Percentiles rank a stretch among this genome's conserved stretches.
phyloP scores from a whole-genome alignment of 2,329 filamentous ascomycete species.

The Lizonia empirigonia region DNA sequence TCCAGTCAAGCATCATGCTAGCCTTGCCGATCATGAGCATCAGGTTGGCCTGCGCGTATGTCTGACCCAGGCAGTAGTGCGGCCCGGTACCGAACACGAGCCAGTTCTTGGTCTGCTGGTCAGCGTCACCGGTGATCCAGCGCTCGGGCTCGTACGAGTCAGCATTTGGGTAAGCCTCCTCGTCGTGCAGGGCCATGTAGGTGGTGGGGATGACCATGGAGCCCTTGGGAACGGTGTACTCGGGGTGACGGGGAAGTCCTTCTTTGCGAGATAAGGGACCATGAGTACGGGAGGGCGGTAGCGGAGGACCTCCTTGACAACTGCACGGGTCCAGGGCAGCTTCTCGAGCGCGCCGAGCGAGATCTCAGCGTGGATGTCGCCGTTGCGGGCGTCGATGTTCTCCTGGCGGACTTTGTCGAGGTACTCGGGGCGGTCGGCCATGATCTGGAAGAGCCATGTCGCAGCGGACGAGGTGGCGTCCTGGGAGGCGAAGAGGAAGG shows the following conservation, averaged over 20 bases:
- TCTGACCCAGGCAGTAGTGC: constrained; percentile 95
- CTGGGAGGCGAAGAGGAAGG: constrained; percentile 95
- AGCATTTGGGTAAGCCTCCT: constrained; percentile 87
- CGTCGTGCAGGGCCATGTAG: constrained; percentile 88
- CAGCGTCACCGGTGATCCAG: constrained; percentile 82
- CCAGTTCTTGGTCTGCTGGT: constrained; percentile 93
- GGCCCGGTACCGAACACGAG: constrained; percentile 94
- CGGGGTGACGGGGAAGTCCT: constrained; percentile 86
- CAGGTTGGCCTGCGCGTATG: constrained; percentile 87
- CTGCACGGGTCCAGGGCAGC: constrained; percentile 86
- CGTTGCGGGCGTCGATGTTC: constrained; percentile 77
- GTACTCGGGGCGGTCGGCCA: constrained; percentile 91
- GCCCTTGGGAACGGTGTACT: constrained; percentile 92
- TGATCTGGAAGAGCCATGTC: constrained; percentile 94
- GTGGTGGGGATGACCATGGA: constrained; percentile 94
- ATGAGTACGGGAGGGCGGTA: constrained; percentile 97
- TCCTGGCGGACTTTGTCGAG: constrained; percentile 90
- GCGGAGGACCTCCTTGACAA: constrained; percentile 71
- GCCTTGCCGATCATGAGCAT: constrained; percentile 91
- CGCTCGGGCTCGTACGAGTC: constrained; percentile 65
- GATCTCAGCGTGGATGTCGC: constrained; percentile 71
- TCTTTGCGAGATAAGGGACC: constrained; percentile 95
- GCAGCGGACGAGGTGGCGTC: constrained; percentile 93
- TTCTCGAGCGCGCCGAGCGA: constrained; percentile 87
- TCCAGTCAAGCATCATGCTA: constrained; percentile 84